These are phyloP conservation scores for Pontederia crassipes DNA, from an alignment of 176 grass and related monocot genomes.

Conservation along the genomic window DNA sequence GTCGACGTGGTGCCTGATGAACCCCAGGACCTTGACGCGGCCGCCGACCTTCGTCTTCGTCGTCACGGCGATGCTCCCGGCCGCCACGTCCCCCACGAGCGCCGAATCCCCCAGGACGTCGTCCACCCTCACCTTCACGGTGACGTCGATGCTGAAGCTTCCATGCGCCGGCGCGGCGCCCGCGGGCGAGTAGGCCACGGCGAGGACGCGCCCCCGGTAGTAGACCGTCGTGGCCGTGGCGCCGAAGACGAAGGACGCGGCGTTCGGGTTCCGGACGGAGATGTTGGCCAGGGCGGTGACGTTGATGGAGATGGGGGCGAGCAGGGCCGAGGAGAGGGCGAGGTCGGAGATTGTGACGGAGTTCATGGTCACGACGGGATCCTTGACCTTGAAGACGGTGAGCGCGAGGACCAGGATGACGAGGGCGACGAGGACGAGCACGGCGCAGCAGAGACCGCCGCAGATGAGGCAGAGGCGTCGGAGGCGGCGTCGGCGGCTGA, in stretches of 20 bases:
- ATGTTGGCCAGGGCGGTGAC: conserved; percentile 46
- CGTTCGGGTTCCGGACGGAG: conserved; percentile 79
- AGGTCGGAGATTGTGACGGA: conserved; percentile 30
- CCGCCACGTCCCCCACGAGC: neutral
- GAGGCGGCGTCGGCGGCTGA: neutral
- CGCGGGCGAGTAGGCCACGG: conserved; percentile 13
- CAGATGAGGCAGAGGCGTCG: conserved; percentile 25
- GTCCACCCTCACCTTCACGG: conserved; percentile 6
- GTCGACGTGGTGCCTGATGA: too few species aligned
- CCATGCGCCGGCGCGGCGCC: neutral
- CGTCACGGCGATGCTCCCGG: neutral
- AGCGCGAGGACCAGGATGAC: conserved; percentile 16
- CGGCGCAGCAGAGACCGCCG: conserved; percentile 1
- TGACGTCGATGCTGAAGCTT: conserved; percentile 6
- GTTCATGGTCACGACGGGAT: conserved; percentile 76
- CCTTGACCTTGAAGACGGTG: conserved; percentile 49
- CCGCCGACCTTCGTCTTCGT: too few species aligned
- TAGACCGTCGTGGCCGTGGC: conserved; percentile 42
- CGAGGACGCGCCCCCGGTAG: conserved; percentile 36
- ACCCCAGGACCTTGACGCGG: too few species aligned
- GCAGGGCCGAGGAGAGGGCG: neutral
- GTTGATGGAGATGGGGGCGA: neutral
- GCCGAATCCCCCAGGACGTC: neutral
- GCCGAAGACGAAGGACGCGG: conserved; percentile 38
- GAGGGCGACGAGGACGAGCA: neutral